Evolutionary conservation across 75 land plant species (phyloP).

Genomic region (Gnetum montanum): DNA sequence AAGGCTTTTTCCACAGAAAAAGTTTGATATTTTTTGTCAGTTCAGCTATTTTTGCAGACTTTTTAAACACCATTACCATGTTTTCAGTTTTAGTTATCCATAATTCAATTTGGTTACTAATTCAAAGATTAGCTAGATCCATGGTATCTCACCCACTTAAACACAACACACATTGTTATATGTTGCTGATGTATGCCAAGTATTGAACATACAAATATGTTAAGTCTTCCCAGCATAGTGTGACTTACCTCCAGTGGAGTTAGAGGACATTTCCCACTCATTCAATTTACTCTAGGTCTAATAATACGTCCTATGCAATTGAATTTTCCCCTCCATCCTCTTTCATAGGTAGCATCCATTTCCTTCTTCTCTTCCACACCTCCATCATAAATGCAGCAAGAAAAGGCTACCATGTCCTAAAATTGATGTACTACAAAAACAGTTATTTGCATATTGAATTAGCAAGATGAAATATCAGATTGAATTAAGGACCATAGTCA

Average conservation of each 20-base stretch:
- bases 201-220: too few species aligned
- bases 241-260: conserved; percentile 82
- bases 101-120: too few species aligned
- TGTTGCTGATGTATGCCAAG: too few species aligned
- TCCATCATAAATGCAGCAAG: conserved; percentile 90
- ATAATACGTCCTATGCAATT: conserved; percentile 61
- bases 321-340: conserved; percentile 92
- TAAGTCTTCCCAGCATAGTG: too few species aligned
- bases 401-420: conserved; percentile 98
- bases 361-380: conserved; percentile 71
- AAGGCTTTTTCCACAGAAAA: too few species aligned
- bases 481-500: conserved; percentile 5
- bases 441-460: background rate
- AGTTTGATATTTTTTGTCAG: too few species aligned
- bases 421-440: background rate
- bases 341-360: conserved; percentile 83
- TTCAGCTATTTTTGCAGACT: too few species aligned
- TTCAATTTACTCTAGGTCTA: conserved; percentile 60
- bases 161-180: too few species aligned
- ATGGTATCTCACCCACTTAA: too few species aligned
- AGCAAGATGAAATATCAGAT: background rate
- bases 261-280: conserved; percentile 86
- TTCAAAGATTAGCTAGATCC: too few species aligned
- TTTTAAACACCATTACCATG: too few species aligned
- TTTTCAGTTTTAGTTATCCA: too few species aligned